Base-by-base conservation (phyloP, 1,139 yeast species). In the Taphrina populina region DNA sequence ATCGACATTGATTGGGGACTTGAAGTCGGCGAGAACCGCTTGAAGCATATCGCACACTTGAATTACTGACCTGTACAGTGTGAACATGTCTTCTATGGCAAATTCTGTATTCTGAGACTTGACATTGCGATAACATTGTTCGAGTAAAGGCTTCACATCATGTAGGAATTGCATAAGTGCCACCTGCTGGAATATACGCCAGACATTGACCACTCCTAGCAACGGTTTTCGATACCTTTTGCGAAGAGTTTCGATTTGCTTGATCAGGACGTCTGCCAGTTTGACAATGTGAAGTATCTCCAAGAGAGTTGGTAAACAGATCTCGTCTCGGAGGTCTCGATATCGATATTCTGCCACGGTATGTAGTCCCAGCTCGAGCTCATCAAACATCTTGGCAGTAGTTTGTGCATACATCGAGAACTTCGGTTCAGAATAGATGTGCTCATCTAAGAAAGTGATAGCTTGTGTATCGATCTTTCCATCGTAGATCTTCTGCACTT, bases 11-110 rank as follows among this genome's bases (percentile, higher is more conserved):
- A 47, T 29, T 15, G 36, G 34, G 3, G 33, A 30, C 20, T 33
- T 33, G 7, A 37, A 64, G 67, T 49, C 63, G 1, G 62, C 61
- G 0, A 75, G 65, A 0, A 82, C 82, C 65, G 83, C 88, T 2
- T 63, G 63, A 61, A 74, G 77, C 8, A 83, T 75, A 54, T 72
- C 74, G 56, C 86, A 71, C 21, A 85, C 71, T 62, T 82, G 83
- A 33, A 72, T 70, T 10, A 85, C 70, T 10, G 78, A 73, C 41
- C 73, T 73, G 66, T 84, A 86, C 2, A 82, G 74, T 39, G 79
- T 81, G 30, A 82, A 67, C 13, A 87, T 81, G 63, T 83, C 88
- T 2, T 77, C 77, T 60, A 80, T 78, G 1, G 80, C 61, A 15
- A 68, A 46, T 7, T 64, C 67, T 29, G 68, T 65, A 4, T 67